phyloP scores from a whole-genome alignment of 2,329 filamentous ascomycete species.

The Leptosphaerulina australis region DNA sequence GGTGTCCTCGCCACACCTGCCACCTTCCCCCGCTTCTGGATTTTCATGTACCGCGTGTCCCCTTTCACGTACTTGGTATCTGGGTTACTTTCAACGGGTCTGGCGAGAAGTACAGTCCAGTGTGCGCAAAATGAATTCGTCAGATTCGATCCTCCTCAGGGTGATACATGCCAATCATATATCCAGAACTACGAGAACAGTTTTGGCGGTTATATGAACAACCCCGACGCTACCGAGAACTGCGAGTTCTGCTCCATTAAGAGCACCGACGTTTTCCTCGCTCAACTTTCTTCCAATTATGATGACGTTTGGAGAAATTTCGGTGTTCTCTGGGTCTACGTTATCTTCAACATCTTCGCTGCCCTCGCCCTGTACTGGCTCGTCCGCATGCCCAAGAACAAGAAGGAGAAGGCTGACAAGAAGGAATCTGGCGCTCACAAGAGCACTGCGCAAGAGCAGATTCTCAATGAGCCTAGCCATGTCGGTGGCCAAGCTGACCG shows the following conservation, averaged over 20 bases:
- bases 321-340: slow-evolving; percentile 60
- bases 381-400: slow-evolving; percentile 58
- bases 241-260: slow-evolving; percentile 52
- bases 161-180: slow-evolving; percentile 51
- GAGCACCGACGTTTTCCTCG: slow-evolving; percentile 53
- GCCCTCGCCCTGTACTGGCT: slow-evolving; percentile 62
- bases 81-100: slow-evolving; percentile 56
- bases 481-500: slow-evolving; percentile 18
- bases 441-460: slow-evolving; percentile 10
- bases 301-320: slow-evolving; percentile 60
- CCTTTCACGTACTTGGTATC: slow-evolving; percentile 67
- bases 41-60: slow-evolving; percentile 74
- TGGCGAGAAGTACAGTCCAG: slow-evolving; percentile 55
- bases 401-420: slow-evolving; percentile 46
- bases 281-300: slow-evolving; percentile 51
- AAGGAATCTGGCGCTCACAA: slow-evolving; percentile 7
- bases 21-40: slow-evolving; percentile 72
- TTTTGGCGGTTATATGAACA: slow-evolving; percentile 49
- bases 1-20: slow-evolving; percentile 65
- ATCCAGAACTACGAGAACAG: slow-evolving; percentile 48
- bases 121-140: slow-evolving; percentile 53
- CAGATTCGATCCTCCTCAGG: slow-evolving; percentile 46
- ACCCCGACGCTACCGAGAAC: slow-evolving; percentile 51
- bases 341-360: slow-evolving; percentile 58
- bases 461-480: slow-evolving; percentile 13